Base-by-base conservation (phyloP, 2,329 filamentous ascomycete genomes). In the Cryphonectria carpinicola region DNA sequence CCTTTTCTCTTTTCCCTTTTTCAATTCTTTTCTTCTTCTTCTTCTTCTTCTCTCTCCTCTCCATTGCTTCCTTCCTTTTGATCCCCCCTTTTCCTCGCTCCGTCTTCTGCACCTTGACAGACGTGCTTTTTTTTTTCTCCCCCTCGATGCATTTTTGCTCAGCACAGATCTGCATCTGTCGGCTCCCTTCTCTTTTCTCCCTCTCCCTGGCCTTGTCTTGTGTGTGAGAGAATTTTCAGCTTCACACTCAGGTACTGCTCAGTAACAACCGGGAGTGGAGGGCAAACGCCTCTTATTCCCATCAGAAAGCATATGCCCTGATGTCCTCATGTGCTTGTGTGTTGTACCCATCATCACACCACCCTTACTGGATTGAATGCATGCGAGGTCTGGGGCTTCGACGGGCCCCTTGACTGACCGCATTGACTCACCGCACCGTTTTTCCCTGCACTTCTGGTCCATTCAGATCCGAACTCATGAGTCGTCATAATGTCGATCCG, bases 401-500 rank as follows among this genome's bases (percentile, higher is more conserved):
- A 58, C 28, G 61, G 43, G 63, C 58, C 61, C 65, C 65, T n/a
- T 49, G 46, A n/a, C 22, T 46, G 65, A 60, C 62, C 68, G 68
- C 46, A 72, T 62, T 68, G 49, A 35, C 32, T 52, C 17, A 65
- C 22, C 43, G n/a, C 43, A 61, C 49, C 54, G 52, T 61, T 49
- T 49, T 49, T 56, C 68, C 68, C 64, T 72, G 67, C 65, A 70
- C 60, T 41, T 65, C 54, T 65, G 41, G 39, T 61, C 41, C 52
- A 65, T 39, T 32, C 61, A 71, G 39, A 64, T 35, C 22, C 52
- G 37, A 52, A 52, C 19, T 4, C 62, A 52, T 70, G 58, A 61
- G 65, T 66, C 61, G 70, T 68, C 70, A 72, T 65, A 11, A 72
- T 72, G 70, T 67, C 70, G 68, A 61, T 65, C 65, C 41, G 65